Base-by-base conservation (phyloP, 179 eudicot genomes). In the Spinacia oleracea region DNA sequence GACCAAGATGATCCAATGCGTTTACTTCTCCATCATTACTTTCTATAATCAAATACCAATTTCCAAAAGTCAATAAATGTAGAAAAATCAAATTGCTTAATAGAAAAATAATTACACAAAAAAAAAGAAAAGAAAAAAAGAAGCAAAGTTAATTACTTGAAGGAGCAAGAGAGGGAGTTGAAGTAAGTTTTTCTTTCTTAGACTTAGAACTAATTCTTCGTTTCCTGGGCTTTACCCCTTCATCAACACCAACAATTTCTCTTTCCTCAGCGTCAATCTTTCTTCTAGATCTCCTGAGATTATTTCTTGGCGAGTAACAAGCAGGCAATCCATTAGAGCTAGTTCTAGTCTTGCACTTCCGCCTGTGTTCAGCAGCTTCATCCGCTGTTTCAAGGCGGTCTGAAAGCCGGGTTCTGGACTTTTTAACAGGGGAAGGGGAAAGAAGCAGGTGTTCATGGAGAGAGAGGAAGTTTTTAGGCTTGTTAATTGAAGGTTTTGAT, bases 341-440 rank as follows among this genome's bases (percentile, higher is more conserved):
- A 42, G 72, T 81, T 76, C 90, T 75, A 8, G 64, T 77, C 88
- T 81, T 90, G 75, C 87, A 85, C 66, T 84, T 76, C 82, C 88
- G 79, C 35, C 92, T 81, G 0, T 79, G 70, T 59, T 87, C 93
- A 16, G 29, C 68, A 0, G 40, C 63, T 2, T 91, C 97, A 1
- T 90, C 97, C 4, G 32, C 81, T 69, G 80, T 16, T 1, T 91
- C 97, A 0, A 87, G 85, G 60, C 88, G 84, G 31, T 92, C 93
- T 1, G 85, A 81, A 9, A 87, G 83, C 21, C 90, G 93, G 78
- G 91, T 77, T 31, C 81, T 86, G n/a, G 97, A 90, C 76, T 83
- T 88, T 7, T 86, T 65, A 42, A 79, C 86, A 34, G 93, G 92
- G 50, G 94, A 87, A 38, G 97, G 97, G 16, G 97, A 93, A 27